These are phyloP conservation scores for Glycine tomentella DNA, from an alignment of 306 rosid species.

Conservation along the genomic window DNA sequence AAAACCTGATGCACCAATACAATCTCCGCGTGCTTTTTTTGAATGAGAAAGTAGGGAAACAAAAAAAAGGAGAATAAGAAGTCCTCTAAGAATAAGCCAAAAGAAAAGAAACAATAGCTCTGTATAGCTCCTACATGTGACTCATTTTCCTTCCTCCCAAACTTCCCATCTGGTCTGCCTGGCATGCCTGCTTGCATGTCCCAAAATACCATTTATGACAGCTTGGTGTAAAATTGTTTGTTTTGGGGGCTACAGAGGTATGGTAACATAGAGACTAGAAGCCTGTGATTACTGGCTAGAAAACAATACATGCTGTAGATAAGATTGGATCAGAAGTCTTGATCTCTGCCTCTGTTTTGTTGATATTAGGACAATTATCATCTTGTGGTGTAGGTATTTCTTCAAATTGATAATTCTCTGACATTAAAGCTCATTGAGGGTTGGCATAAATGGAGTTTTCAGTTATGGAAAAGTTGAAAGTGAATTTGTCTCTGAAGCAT, in stretches of 20 bases:
- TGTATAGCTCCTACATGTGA: not conserved
- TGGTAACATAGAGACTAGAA: conserved; percentile 11
- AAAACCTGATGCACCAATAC: not conserved
- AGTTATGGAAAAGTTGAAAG: not conserved
- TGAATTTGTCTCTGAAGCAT: not conserved
- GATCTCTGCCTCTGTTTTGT: not conserved
- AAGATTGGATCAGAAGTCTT: too few relatives aligned
- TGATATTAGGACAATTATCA: conserved; percentile 17
- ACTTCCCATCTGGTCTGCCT: conserved; percentile 5
- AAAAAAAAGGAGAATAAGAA: not conserved
- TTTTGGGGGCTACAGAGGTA: conserved; percentile 26
- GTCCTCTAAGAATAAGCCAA: not conserved
- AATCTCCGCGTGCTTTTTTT: not conserved
- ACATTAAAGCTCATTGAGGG: not conserved
- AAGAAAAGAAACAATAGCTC: not conserved
- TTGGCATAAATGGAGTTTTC: not conserved
- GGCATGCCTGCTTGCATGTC: not conserved
- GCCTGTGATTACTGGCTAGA: not conserved
- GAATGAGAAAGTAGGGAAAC: not conserved
- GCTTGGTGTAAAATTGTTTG: not conserved
- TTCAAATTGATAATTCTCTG: conserved; percentile 22
- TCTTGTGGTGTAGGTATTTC: conserved; percentile 25
- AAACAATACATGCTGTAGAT: too few relatives aligned
- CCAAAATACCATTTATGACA: conserved; percentile 19
- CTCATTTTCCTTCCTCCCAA: conserved; percentile 30